A percentile compares a stretch with the other conserved stretches of the same genome.
phyloP scores from a whole-genome alignment of 2,329 filamentous ascomycete genomes.

The Sclerotinia sclerotiorum region DNA sequence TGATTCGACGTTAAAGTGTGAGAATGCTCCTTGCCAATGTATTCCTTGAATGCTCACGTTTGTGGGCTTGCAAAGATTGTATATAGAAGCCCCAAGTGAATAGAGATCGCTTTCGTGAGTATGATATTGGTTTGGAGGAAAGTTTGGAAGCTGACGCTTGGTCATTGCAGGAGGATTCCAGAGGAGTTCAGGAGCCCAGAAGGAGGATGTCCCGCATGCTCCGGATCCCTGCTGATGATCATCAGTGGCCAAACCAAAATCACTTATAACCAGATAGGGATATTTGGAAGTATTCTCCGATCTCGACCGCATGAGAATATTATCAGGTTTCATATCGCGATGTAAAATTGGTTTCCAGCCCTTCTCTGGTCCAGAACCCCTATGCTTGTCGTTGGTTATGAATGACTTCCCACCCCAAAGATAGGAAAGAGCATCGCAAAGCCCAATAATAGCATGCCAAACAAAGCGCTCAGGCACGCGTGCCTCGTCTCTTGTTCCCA shows the following conservation, averaged over 20 bases:
- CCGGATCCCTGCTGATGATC: conserved; percentile 25
- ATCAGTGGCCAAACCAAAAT: conserved; percentile 37
- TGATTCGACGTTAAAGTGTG: conserved; percentile 12
- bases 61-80: conserved; percentile 24
- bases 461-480: conserved; percentile 33
- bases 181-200: conserved; percentile 34
- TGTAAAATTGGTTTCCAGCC: conserved; percentile 36
- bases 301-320: conserved; percentile 36
- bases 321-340: conserved; percentile 39
- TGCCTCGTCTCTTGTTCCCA: conserved; percentile 13
- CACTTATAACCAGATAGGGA: conserved; percentile 36
- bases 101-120: conserved; percentile 33
- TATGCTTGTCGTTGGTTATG: conserved; percentile 17
- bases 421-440: conserved; percentile 36
- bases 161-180: conserved; percentile 28
- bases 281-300: conserved; percentile 31
- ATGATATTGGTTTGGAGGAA: conserved; percentile 26
- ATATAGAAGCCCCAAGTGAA: conserved; percentile 32
- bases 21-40: background rate
- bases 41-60: background rate
- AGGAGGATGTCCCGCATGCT: conserved; percentile 27
- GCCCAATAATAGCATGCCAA: conserved; percentile 37
- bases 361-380: background rate
- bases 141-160: background rate
- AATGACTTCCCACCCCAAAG: conserved; percentile 29